Evolutionary conservation across 192 early-diverging fungal genomes (phyloP), one percentile per base, ranked within the genome.

Genomic region (Podila epicladia): DNA sequence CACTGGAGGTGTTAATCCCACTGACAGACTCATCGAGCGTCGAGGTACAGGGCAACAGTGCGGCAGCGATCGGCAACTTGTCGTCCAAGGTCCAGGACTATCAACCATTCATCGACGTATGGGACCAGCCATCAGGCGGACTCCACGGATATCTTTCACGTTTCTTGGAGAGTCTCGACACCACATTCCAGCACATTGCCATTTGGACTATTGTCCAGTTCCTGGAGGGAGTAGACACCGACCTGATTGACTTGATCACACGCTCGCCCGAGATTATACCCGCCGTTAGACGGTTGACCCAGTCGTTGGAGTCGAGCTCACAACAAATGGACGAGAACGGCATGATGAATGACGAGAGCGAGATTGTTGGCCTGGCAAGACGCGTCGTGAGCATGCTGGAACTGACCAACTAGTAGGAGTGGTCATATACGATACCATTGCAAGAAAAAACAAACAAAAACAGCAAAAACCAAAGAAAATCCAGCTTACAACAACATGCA

Each of bases 201-300:
- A 87, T 95, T 45, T 96, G 94, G 94, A 96, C 94, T 29, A 90
- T 96, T 73, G 86, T 92, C 22, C 92, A 94, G 86, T 90, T 95
- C 78, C 75, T 95, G 67, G 92, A 93, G 67, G 88, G 88, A 24
- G 69, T 58, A 11, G 67, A 80, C 17, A 7, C 51, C 2, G 62
- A 73, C 4, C 49, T 80, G 65, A 69, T 80, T 19, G 71, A 65
- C 9, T 49, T 73, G 58, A 80, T 80, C 58, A 80, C 67, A 33
- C 65, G 49, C 51, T 80, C 77, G 26, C 53, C 51, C 37, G 71
- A 80, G 17, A 69, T 80, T 73, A 80, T 80, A 73, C 77, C 77
- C 71, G 77, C 70, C 20, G 77, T 80, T 28, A 59, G 61, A 35
- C 51, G 58, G 41, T 33, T 80, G 70, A 69, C 77, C 38, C 71